These are phyloP conservation scores for Camillea tinctor DNA, from an alignment of 2,329 filamentous ascomycete genomes.

Conservation along the genomic window DNA sequence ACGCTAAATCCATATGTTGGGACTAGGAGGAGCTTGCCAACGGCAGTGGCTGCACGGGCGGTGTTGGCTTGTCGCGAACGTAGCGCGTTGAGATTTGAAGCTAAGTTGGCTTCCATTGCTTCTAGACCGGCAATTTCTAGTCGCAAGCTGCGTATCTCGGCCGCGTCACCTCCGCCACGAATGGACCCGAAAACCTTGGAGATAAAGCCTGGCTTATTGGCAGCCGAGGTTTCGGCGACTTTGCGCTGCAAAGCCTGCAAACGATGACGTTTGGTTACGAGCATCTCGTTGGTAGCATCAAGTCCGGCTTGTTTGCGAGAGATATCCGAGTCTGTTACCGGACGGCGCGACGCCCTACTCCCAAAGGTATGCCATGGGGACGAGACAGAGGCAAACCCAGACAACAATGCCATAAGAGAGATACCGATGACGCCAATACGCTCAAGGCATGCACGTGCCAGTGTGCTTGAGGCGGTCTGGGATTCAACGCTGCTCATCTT, in stretches of 20 bases:
- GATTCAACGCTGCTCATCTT: conserved; percentile 39
- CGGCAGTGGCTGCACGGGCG: conserved; percentile 62
- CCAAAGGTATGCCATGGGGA: conserved; percentile 83
- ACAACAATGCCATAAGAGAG: conserved; percentile 81
- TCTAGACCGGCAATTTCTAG: conserved; percentile 78
- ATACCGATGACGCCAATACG: conserved; percentile 83
- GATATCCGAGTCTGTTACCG: conserved; percentile 72
- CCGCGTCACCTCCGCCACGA: conserved; percentile 60
- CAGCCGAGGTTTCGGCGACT: conserved; percentile 37
- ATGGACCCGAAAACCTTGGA: conserved; percentile 72
- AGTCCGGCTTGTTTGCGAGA: conserved; percentile 75
- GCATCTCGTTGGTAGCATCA: conserved; percentile 76
- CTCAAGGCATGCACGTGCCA: conserved; percentile 58
- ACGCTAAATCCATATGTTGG: conserved; percentile 69
- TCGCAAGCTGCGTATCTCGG: conserved; percentile 61
- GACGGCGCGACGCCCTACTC: conserved; percentile 54
- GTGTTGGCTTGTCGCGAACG: conserved; percentile 62
- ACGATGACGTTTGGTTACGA: conserved; percentile 70
- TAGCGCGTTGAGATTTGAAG: conserved; percentile 62
- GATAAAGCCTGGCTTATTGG: conserved; percentile 59
- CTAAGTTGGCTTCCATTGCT: conserved; percentile 72
- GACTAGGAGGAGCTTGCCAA: conserved; percentile 63
- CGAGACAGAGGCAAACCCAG: conserved; percentile 85
- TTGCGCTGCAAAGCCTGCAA: conserved; percentile 70
- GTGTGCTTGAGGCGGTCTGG: conserved; percentile 36